Evolutionary conservation across 768 basidiomycete species (phyloP), one percentile per base, ranked within the genome.

Genomic region (Rubroboletus pulcherrimus): DNA sequence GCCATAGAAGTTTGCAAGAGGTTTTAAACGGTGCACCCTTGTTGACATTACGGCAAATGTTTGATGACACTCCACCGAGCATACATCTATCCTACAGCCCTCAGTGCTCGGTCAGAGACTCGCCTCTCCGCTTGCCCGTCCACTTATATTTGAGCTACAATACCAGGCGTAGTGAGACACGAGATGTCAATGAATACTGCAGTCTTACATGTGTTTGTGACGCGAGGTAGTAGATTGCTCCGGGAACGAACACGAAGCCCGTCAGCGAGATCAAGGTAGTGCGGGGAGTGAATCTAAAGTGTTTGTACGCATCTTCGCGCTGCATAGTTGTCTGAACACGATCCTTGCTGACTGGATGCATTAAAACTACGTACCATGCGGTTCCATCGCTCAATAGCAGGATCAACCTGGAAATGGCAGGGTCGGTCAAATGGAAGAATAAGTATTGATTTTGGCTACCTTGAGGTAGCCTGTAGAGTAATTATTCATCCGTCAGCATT

Each of bases 1-100:
- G 95, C 95, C 12, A 96, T 98, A 73, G 86, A 89, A 70, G 69
- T 95, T 49, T 94, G 91, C 76, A 94, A 90, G 75, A 78, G 85
- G 64, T 68, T 96, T 52, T 97, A 76, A 75, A 56, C 31, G 11
- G 11, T 39, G 30, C 41, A 43, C 61, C 30, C n/a, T 11, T 44
- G 46, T 44, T 24, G 35, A 52, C 34, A 45, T 37, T 12, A 46
- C 10, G 47, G 35, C 31, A 43, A 39, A 33, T 29, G 45, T 55
- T 21, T 26, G 37, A 26, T 51, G 47, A 61, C 43, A 49, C 26
- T 52, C 43, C 39, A 38, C 45, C 31, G 5, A 39, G 29, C 26
- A 30, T 46, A 49, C 45, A 49, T 45, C 38, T 52, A 53, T 38
- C 24, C 41, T n/a, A 15, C 24, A 34, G 5, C 8, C n/a, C 43